phyloP scores from a whole-genome alignment of 1,139 yeast species.

The Debaryomyces udenii region DNA sequence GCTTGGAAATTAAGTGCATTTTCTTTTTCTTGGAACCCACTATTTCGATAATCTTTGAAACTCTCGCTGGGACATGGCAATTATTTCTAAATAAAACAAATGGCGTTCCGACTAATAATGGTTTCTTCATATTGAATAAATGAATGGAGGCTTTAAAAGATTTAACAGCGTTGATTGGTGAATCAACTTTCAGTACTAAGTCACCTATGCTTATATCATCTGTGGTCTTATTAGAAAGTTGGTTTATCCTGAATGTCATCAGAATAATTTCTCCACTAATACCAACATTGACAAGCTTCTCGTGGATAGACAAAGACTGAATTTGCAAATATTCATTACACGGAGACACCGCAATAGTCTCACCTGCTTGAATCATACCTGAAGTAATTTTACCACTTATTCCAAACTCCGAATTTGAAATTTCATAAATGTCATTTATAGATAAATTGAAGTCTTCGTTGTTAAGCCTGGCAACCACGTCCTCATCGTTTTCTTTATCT shows the following conservation, averaged over 20 bases:
- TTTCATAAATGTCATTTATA: slow-evolving; percentile 49
- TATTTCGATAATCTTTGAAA: slow-evolving; percentile 58
- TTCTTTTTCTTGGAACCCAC: slow-evolving; percentile 47
- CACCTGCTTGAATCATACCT: slow-evolving; percentile 80
- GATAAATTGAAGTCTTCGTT: slow-evolving; percentile 50
- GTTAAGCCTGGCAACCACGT: slow-evolving; percentile 26
- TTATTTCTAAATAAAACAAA: slow-evolving; percentile 83
- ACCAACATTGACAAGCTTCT: slow-evolving; percentile 44
- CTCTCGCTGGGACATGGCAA: slow-evolving; percentile 72
- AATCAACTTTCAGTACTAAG: slow-evolving; percentile 56
- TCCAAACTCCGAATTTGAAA: slow-evolving; percentile 43
- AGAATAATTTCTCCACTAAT: slow-evolving; percentile 73
- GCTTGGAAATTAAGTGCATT: slow-evolving; percentile 73
- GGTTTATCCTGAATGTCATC: slow-evolving; percentile 53
- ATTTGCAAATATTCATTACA: slow-evolving; percentile 38
- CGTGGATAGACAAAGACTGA: slow-evolving; percentile 32
- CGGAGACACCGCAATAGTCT: slow-evolving; percentile 67
- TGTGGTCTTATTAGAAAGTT: slow-evolving; percentile 50
- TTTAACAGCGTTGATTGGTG: slow-evolving; percentile 49
- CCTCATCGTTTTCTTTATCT: slow-evolving; percentile 19
- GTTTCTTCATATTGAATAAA: slow-evolving; percentile 71
- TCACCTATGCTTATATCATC: slow-evolving; percentile 67
- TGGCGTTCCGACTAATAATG: slow-evolving; percentile 82
- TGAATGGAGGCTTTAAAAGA: slow-evolving; percentile 59
- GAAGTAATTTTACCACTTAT: slow-evolving; percentile 74